A percentile compares a stretch with the other conserved stretches of the same genome.
Conservation (phyloP, 177 flowering plant genomes). For the Telopea speciosissima region DNA sequence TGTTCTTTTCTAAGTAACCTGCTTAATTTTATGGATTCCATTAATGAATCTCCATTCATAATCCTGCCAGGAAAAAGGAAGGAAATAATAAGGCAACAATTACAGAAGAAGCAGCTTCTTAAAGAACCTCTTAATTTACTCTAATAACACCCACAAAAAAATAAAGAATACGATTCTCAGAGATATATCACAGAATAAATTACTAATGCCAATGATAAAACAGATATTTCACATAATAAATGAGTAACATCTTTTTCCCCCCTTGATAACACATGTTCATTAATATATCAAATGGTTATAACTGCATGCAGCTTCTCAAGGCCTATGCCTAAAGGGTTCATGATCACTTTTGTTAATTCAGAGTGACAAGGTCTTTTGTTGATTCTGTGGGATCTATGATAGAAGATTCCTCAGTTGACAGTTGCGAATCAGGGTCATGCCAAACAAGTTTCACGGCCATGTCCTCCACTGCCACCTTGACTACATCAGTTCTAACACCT, state of each 20-base stretch:
- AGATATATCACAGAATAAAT: not conserved
- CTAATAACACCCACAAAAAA: not conserved
- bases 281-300: not conserved
- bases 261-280: not conserved
- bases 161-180: not conserved
- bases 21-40: not conserved
- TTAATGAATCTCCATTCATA: not conserved
- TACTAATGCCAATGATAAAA: not conserved
- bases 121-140: not conserved
- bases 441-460: conserved; percentile 63
- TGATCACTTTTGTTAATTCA: not conserved
- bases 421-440: conserved; percentile 20
- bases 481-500: conserved; percentile 85
- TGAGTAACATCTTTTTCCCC: not conserved
- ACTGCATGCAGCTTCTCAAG: not conserved
- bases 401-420: conserved; percentile 14
- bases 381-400: conserved; percentile 1
- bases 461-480: conserved; percentile 90
- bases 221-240: not conserved
- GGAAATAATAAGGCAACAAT: not conserved
- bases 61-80: not conserved
- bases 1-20: not conserved
- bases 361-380: not conserved
- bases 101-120: not conserved
- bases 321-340: not conserved